phyloP scores from a whole-genome alignment of 345 rosid genomes.

The Eutrema yunnanense region DNA sequence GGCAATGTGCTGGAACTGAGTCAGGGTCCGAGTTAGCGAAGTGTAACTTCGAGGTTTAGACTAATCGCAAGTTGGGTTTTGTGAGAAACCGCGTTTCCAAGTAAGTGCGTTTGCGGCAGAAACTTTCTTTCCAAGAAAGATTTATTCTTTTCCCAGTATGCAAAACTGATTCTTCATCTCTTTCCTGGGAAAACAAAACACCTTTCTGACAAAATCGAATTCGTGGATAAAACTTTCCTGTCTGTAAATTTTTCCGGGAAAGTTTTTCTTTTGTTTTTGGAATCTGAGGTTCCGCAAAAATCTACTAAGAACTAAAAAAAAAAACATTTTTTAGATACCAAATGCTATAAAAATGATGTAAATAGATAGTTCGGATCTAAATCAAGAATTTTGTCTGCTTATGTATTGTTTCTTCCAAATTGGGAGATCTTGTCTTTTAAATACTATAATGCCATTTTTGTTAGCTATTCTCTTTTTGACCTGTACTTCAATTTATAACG shows the following conservation, averaged over 20 bases:
- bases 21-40: conserved; percentile 19
- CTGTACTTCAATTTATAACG: background rate
- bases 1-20: conserved; percentile 33
- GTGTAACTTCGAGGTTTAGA: conserved; percentile 1
- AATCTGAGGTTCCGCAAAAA: conserved; percentile 8
- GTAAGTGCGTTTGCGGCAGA: conserved; percentile 26
- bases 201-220: background rate
- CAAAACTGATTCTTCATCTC: conserved; percentile 5
- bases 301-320: background rate
- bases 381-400: background rate
- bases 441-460: conserved; percentile 7
- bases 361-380: conserved; percentile 17
- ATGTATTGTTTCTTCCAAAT: background rate
- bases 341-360: conserved; percentile 2
- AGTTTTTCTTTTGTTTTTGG: background rate
- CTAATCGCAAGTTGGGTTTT: background rate
- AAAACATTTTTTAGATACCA: background rate
- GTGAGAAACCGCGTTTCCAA: conserved; percentile 22
- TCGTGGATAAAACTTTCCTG: background rate
- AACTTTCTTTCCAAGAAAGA: conserved; percentile 17
- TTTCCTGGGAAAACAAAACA: conserved; percentile 4
- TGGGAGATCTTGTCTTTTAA: background rate
- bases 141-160: conserved; percentile 19
- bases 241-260: background rate
- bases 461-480: background rate